Base-by-base conservation (phyloP, 306 rosid species). In the Trichosanthes cucumerina region DNA sequence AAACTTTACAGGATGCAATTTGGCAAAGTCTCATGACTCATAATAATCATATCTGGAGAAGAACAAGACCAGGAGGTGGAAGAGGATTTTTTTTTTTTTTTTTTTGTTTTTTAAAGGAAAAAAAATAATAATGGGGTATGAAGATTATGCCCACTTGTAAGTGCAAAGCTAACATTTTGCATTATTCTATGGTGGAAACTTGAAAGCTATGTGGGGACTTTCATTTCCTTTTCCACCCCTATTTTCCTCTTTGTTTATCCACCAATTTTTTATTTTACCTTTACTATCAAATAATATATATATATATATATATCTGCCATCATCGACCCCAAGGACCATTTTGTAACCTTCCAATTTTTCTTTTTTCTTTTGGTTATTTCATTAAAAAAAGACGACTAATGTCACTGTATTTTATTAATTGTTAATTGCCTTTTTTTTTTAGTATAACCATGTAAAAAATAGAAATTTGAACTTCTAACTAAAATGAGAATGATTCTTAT, bases 161-260 rank as follows among this genome's bases (percentile, higher is more conserved):
- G 82, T 85, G 86, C 84, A 80, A n/a, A 59, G 33, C 71, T 56
- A 70, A 70, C 28, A 58, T 58, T 76, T 83, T 70, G 82, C 86
- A 84, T 76, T 86, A 87, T 88, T 84, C 82, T 74, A 44, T 78
- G 36, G 85, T 82, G 86, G 84, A 90, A 86, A 84, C 41, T 41
- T 1, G 6, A 21, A 69, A 69, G 36, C 54, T 69, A 6, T 59
- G 84, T 87, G 87, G 89, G 84, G 86, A 75, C 86, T 80, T 50
- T 78, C 87, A 81, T 85, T 82, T 75, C 81, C 50, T 82, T 82
- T 82, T 74, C 72, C 78, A 83, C 44, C 84, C 60, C 63, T 74
- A 63, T 65, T 80, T 65, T 26, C 24, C 81, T 36, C 81, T 36
- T 75, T 72, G 66, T 26, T 70, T 19, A 70, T 70, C 47, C 26